These are phyloP conservation scores for Sclerotinia spermophila DNA, from an alignment of 2,329 filamentous ascomycete genomes.

Conservation along the genomic window DNA sequence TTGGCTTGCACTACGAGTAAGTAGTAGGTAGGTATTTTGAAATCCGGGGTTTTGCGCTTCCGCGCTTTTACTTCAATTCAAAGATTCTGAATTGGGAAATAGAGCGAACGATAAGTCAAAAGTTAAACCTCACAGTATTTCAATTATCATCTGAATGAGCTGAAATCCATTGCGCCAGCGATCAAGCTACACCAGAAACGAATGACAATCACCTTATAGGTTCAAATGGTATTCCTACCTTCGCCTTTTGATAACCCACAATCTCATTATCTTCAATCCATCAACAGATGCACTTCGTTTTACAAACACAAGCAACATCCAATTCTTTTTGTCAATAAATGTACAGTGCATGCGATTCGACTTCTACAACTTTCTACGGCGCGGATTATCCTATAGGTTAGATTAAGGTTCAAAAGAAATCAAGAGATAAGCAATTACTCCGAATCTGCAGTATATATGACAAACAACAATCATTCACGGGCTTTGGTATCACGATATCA, in stretches of 20 bases:
- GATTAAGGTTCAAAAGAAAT: not conserved
- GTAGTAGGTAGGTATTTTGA: not conserved
- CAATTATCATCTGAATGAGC: not conserved
- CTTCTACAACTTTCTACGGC: not conserved
- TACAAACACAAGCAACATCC: constrained; percentile 1
- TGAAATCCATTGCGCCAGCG: not conserved
- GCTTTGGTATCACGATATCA: not conserved
- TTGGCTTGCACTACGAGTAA: not conserved
- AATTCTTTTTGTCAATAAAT: not conserved
- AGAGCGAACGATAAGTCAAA: not conserved
- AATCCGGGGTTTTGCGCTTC: constrained; percentile 12
- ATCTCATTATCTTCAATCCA: not conserved
- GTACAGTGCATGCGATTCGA: not conserved
- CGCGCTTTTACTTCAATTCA: not conserved
- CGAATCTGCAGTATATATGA: not conserved
- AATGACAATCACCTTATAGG: not conserved
- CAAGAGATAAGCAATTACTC: not conserved
- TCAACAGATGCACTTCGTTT: not conserved
- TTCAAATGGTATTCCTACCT: not conserved
- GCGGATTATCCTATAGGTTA: not conserved
- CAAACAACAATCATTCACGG: constrained; percentile 6
- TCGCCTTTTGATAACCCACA: not conserved
- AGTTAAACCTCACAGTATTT: not conserved
- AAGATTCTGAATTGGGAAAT: constrained; percentile 5
- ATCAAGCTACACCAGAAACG: not conserved